Evolutionary conservation across 768 basidiomycete species (phyloP), one percentile per base, ranked within the genome.

Genomic region (Termitomyces sp.): DNA sequence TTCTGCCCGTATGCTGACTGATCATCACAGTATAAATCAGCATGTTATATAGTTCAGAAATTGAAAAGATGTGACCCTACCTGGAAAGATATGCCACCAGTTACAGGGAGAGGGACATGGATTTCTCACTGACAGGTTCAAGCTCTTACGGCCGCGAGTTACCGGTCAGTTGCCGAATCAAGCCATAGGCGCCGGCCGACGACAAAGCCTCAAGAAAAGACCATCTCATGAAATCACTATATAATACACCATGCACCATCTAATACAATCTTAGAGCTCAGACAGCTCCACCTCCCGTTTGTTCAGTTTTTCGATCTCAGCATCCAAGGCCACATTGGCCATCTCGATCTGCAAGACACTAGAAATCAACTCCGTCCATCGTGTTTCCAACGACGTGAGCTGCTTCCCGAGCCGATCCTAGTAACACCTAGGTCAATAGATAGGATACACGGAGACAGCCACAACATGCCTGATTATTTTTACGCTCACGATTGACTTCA

Each of bases 331-430:
- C 42, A 87, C 80, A 68, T 94, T 95, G 18, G 94, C 96, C 85
- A 98, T 86, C 78, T 97, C 95, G 62, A 97, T 89, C 72, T 98
- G 95, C 58, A 98, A 74, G 46, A 95, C 89, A 65, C 74, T 88
- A 54, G 92, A 94, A 56, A 98, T 87, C 47, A 98, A 77, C 72
- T 94, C 92, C 22, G 92, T 95, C 95, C 95, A 98, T 60, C 87
- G 81, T 37, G 83, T 88, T 72, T 98, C 94, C 58, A 97, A 74
- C 9, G 83, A 75, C 29, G 84, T 89, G 58, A 98, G 74, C 64
- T 94, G 91, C 51, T 82, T 78, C 53, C 94, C 94, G 20, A 87
- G 74, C 9, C 79, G 83, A 46, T 88, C 91, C 90, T 98, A 67
- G 13, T 32, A 46, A 34, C 5, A 49, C 24, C 36, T 26, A 31